These are phyloP conservation scores for Trichoderma afroharzianum DNA, from an alignment of 2,329 filamentous ascomycete species.

Conservation along the genomic window DNA sequence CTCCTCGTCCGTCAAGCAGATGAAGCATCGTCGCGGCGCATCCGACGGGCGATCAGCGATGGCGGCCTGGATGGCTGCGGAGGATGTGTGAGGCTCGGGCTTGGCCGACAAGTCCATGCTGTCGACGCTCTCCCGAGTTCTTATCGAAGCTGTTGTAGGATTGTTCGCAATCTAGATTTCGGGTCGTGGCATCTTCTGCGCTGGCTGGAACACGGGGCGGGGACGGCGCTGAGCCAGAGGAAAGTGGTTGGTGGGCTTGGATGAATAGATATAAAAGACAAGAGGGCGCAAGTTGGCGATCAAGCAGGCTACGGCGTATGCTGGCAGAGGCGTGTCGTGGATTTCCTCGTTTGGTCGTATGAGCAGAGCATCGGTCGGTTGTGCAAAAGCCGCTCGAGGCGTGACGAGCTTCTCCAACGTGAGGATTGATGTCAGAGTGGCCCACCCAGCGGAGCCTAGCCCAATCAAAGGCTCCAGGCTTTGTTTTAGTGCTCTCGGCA, in stretches of 20 bases:
- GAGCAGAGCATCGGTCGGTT: not conserved
- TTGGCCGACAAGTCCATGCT: not conserved
- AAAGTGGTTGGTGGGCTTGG: not conserved
- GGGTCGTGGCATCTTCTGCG: slow-evolving; percentile 1
- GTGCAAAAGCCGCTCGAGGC: not conserved
- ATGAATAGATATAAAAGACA: not conserved
- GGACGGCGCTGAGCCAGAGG: not conserved
- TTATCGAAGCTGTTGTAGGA: not conserved
- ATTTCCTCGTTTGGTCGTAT: too few relatives aligned
- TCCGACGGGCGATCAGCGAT: slow-evolving; percentile 23
- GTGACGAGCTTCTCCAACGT: not conserved
- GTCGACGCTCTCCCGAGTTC: not conserved
- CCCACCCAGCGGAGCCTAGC: not conserved
- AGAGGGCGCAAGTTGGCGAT: not conserved
- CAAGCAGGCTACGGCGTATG: not conserved
- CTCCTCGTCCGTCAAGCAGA: slow-evolving; percentile 57
- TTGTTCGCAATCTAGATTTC: not conserved
- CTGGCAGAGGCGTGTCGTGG: not conserved
- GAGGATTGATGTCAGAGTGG: slow-evolving; percentile 18
- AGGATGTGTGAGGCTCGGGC: slow-evolving; percentile 8
- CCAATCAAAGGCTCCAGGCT: not conserved
- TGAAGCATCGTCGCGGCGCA: slow-evolving; percentile 53
- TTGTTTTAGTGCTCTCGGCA: not conserved
- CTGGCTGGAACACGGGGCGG: not conserved
- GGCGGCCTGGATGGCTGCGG: slow-evolving; percentile 21